phyloP scores from a whole-genome alignment of 495 filamentous ascomycete genomes.

The Darksidea phi region DNA sequence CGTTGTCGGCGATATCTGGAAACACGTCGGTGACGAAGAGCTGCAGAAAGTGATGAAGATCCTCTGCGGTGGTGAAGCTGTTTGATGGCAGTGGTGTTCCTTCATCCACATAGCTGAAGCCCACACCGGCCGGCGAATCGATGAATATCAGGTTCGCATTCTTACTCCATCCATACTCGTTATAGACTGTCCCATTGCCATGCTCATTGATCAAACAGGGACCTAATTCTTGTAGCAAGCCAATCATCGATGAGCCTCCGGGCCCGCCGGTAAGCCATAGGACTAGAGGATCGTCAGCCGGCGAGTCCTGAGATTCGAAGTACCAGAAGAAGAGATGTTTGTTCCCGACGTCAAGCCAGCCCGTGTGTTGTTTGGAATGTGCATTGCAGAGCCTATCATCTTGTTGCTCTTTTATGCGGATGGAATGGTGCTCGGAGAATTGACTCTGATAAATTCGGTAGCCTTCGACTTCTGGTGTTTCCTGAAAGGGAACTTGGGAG shows the following conservation, averaged over 20 bases:
- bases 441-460: constrained; percentile 27
- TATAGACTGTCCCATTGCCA: constrained; percentile 32
- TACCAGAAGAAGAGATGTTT: constrained; percentile 39
- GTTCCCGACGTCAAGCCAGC: constrained; percentile 38
- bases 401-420: constrained; percentile 46
- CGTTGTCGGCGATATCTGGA: constrained; percentile 36
- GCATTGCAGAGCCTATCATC: constrained; percentile 46
- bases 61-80: constrained; percentile 31
- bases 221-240: constrained; percentile 29
- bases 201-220: constrained; percentile 33
- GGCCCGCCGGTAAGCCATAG: constrained; percentile 37
- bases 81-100: constrained; percentile 23
- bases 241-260: constrained; percentile 38
- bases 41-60: constrained; percentile 49
- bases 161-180: constrained; percentile 30
- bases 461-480: constrained; percentile 10
- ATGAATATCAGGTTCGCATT: constrained; percentile 28
- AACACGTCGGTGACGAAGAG: constrained; percentile 47
- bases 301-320: constrained; percentile 53
- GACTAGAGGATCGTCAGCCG: constrained; percentile 51
- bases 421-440: constrained; percentile 41
- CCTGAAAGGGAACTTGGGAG: constrained; percentile 20
- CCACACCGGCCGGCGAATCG: constrained; percentile 26
- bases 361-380: constrained; percentile 45
- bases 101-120: constrained; percentile 30